Evolutionary conservation across 495 filamentous ascomycete genomes (phyloP).

Genomic region (Amniculicola lignicola): DNA sequence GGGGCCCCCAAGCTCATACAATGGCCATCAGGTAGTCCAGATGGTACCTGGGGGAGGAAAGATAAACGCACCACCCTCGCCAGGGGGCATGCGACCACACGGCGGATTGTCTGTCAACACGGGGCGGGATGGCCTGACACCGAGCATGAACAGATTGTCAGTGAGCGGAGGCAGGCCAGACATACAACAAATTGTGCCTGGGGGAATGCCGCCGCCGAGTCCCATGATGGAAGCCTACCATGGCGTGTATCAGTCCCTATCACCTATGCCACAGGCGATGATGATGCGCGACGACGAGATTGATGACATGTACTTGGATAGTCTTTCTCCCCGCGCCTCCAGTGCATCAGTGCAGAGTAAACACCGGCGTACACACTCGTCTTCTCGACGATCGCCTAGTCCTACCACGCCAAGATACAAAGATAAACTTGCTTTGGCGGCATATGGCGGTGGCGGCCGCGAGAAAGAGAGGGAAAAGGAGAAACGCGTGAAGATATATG

Average conservation of each 20-base stretch:
- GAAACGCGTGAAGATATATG: slow-evolving; percentile 65
- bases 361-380: slow-evolving; percentile 22
- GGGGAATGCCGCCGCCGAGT: slow-evolving; percentile 61
- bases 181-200: slow-evolving; percentile 31
- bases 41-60: slow-evolving; percentile 28
- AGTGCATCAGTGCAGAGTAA: slow-evolving; percentile 22
- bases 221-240: slow-evolving; percentile 90
- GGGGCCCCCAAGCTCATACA: slow-evolving; percentile 16
- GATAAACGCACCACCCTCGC: slow-evolving; percentile 24
- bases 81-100: slow-evolving; percentile 22
- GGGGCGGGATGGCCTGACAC: slow-evolving; percentile 24
- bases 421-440: slow-evolving; percentile 3
- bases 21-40: slow-evolving; percentile 27
- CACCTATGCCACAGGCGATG: slow-evolving; percentile 85
- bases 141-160: slow-evolving; percentile 40
- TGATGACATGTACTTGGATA: slow-evolving; percentile 38
- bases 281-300: slow-evolving; percentile 42
- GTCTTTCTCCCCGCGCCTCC: slow-evolving; percentile 24
- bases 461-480: slow-evolving; percentile 30
- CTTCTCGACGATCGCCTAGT: slow-evolving; percentile 19
- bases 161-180: slow-evolving; percentile 40
- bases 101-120: slow-evolving; percentile 28
- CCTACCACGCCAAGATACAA: slow-evolving; percentile 22
- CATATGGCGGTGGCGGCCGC: slow-evolving; percentile 1
- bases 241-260: slow-evolving; percentile 92